These are phyloP conservation scores for Diaporthe citrichinensis DNA, from an alignment of 2,329 filamentous ascomycete species.

Conservation along the genomic window DNA sequence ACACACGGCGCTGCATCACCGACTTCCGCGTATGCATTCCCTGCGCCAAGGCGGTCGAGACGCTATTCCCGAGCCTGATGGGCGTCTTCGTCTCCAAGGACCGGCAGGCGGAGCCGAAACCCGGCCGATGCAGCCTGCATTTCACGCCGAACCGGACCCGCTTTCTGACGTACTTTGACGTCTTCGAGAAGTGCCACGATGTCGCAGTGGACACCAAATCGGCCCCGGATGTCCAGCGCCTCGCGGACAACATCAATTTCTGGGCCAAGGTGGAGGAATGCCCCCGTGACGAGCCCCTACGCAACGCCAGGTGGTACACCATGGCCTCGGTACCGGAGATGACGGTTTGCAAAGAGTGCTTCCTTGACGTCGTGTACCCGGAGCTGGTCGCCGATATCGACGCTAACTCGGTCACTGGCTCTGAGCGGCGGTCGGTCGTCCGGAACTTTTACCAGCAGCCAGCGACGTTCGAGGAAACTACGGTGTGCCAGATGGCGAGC, in stretches of 20 bases:
- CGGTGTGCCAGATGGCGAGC: constrained; percentile 85
- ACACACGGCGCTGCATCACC: constrained; percentile 72
- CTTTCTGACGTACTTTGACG: constrained; percentile 73
- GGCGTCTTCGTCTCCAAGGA: constrained; percentile 74
- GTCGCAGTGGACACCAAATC: constrained; percentile 59
- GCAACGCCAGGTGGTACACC: constrained; percentile 80
- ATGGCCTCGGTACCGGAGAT: constrained; percentile 83
- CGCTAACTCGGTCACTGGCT: constrained; percentile 43
- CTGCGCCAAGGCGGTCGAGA: constrained; percentile 80
- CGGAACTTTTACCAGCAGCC: constrained; percentile 75
- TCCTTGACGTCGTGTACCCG: constrained; percentile 83
- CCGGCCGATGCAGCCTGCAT: constrained; percentile 78
- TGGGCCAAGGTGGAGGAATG: constrained; percentile 75
- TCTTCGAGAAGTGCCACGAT: constrained; percentile 71
- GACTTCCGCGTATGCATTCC: constrained; percentile 83
- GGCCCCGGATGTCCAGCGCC: constrained; percentile 69
- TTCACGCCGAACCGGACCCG: constrained; percentile 65
- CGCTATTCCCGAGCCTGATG: constrained; percentile 79
- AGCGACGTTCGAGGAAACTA: constrained; percentile 64
- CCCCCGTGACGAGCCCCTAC: constrained; percentile 71
- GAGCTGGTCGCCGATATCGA: constrained; percentile 64
- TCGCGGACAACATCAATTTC: constrained; percentile 75
- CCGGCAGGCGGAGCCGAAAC: constrained; percentile 60
- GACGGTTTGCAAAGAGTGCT: constrained; percentile 90
- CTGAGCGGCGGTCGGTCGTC: constrained; percentile 60